phyloP scores from a whole-genome alignment of 2,329 filamentous ascomycete species.

The Didymella segeticola region DNA sequence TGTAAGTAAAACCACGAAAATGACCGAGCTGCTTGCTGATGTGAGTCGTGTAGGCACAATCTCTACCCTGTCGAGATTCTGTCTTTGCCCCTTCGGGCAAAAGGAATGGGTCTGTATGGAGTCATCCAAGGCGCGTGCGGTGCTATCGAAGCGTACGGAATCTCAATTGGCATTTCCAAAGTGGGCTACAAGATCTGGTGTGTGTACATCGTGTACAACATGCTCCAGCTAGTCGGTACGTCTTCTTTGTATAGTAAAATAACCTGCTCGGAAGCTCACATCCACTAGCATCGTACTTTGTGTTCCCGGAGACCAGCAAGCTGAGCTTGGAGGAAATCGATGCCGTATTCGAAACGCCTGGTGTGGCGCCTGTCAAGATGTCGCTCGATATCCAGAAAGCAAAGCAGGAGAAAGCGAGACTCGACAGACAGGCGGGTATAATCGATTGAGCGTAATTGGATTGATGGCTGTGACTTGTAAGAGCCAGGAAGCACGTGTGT shows the following conservation, averaged over 20 bases:
- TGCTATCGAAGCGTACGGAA: constrained; percentile 56
- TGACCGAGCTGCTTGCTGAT: neutral
- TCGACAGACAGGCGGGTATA: constrained; percentile 8
- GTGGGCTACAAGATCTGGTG: constrained; percentile 60
- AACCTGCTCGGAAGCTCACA: neutral
- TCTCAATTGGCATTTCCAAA: constrained; percentile 55
- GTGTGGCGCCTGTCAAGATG: constrained; percentile 54
- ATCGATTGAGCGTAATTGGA: neutral
- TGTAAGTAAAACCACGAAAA: constrained; percentile 27
- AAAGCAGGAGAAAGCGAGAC: constrained; percentile 11
- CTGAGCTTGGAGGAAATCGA: constrained; percentile 64
- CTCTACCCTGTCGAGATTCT: constrained; percentile 56
- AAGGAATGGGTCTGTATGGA: constrained; percentile 53
- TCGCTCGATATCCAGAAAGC: constrained; percentile 27
- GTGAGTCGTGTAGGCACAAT: constrained; percentile 42
- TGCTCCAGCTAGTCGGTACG: constrained; percentile 51
- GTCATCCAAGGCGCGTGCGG: constrained; percentile 55
- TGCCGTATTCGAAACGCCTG: constrained; percentile 61
- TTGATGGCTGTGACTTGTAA: neutral
- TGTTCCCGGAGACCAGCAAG: constrained; percentile 61
- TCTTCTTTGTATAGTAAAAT: neutral
- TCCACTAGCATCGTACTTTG: constrained; percentile 52
- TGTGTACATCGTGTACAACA: constrained; percentile 60
- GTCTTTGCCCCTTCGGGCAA: constrained; percentile 52
- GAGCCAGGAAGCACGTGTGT: too few species aligned